Evolutionary conservation across 2,329 filamentous ascomycete species (phyloP).

Genomic region (Leptographium radiaticola): DNA sequence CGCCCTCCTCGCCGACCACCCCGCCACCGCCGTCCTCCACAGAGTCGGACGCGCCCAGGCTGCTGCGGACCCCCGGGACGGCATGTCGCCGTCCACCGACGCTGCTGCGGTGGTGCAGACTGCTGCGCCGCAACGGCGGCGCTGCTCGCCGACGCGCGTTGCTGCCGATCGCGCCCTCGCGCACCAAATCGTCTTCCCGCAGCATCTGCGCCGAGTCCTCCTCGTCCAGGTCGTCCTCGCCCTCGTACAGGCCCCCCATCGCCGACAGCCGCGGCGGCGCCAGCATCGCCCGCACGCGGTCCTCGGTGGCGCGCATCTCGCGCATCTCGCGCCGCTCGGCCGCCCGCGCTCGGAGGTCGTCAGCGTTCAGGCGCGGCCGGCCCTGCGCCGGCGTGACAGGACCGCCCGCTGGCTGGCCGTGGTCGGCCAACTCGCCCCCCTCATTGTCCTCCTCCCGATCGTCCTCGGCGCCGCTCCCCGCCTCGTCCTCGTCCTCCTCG

Average conservation of each 20-base stretch:
- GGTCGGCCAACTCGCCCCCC: neutral
- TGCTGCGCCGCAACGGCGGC: slow-evolving; percentile 10
- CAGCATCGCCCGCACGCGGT: slow-evolving; percentile 47
- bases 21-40: neutral
- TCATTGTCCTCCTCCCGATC: slow-evolving; percentile 6
- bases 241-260: slow-evolving; percentile 30
- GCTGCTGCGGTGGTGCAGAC: neutral
- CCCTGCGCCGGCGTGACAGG: slow-evolving; percentile 17
- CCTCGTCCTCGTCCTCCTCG: slow-evolving; percentile 25
- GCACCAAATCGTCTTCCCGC: slow-evolving; percentile 46
- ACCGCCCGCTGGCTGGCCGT: neutral
- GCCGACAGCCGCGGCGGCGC: slow-evolving; percentile 28
- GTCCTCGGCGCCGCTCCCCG: slow-evolving; percentile 18
- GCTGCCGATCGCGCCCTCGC: slow-evolving; percentile 7
- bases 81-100: neutral
- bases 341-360: slow-evolving; percentile 16
- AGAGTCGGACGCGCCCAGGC: neutral
- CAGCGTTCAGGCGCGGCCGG: slow-evolving; percentile 23
- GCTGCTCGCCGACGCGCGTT: slow-evolving; percentile 9
- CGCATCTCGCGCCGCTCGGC: slow-evolving; percentile 29
- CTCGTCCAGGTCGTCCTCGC: slow-evolving; percentile 39
- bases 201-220: slow-evolving; percentile 45
- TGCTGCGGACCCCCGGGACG: neutral
- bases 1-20: neutral
- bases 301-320: slow-evolving; percentile 43